Base-by-base conservation (phyloP, 495 filamentous ascomycete genomes). In the Penicillium coprophilum region DNA sequence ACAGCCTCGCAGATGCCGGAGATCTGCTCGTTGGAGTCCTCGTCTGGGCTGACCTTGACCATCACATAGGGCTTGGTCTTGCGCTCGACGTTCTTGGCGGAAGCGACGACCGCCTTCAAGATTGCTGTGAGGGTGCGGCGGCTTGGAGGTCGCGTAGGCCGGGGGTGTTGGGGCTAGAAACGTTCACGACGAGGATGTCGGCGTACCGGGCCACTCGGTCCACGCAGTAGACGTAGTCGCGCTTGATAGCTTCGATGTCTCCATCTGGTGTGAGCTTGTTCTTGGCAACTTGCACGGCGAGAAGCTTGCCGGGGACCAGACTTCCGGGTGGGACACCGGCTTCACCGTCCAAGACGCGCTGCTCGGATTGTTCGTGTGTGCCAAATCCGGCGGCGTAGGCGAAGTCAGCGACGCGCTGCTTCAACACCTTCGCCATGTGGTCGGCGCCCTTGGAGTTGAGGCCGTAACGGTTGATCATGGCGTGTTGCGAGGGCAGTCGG, bases 271-370 rank as follows among this genome's bases (percentile, higher is more conserved):
- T 98, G 40, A 75, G 67, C 76, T 94, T 96, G 74, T 96, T 97
- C 83, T 98, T 97, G n/a, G 93, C 91, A 24, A 98, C 84, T 68
- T 98, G 93, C n/a, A 98, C 91, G 1, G 89, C 87, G 40, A 97
- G 75, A 54, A 97, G 74, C 46, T 86, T 82, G 7, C 92, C 92
- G 0, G 82, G 76, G 32, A 78, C 71, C 56, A 98, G 69, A 69
- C 85, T 90, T 1, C 94, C 94, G 0, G 91, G 88, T 57, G 74
- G 82, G 56, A 80, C 83, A 51, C 76, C 80, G 24, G 78, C 83
- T 44, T 83, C 81, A 12, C 87, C 89, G 57, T 94, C 80, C 39
- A 96, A 67, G 6, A 98, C 83, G 6, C 82, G 79, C 50, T 82
- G 66, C 71, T 92, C 90, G 9, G 84, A 85, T 11, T 80, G 76